A percentile compares a stretch with the other conserved stretches of the same genome.
phyloP scores from a whole-genome alignment of 176 grass and related monocot genomes.

The Hordeum vulgare region DNA sequence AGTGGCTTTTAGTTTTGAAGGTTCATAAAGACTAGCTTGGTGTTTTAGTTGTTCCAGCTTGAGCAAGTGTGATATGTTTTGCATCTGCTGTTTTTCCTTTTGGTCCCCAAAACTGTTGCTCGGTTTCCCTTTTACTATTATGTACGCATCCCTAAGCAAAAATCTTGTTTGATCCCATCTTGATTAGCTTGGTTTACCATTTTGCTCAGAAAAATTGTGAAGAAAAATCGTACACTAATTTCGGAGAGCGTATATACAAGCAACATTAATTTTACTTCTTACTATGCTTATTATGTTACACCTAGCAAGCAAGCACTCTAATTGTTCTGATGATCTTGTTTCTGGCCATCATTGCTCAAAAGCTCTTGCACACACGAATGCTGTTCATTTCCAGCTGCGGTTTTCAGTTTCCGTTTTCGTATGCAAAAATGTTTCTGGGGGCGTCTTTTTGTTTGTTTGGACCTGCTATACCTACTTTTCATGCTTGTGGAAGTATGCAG shows the following conservation, averaged over 20 bases:
- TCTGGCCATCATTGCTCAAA: not conserved
- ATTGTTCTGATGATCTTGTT: not conserved
- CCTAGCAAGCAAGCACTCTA: not conserved
- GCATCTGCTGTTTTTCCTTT: not conserved
- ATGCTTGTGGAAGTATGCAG: not conserved
- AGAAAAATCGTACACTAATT: not conserved
- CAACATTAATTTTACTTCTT: not conserved
- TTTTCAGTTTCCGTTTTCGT: not conserved
- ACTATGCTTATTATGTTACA: not conserved
- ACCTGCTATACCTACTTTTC: not conserved
- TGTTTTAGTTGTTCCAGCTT: constrained; percentile 4
- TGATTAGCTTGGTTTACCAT: not conserved
- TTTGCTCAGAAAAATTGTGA: not conserved
- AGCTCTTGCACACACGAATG: not conserved
- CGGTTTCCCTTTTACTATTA: not conserved
- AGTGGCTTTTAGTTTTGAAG: not conserved
- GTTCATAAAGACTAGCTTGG: not conserved
- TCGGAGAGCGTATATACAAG: not conserved
- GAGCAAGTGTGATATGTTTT: not conserved
- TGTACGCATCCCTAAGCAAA: not conserved
- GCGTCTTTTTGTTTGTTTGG: not conserved
- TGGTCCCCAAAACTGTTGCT: not conserved
- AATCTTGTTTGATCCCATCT: not conserved
- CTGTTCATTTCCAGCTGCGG: not conserved
- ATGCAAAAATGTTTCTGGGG: too few species aligned